Evolutionary conservation across 371 early-diverging fungal species (phyloP).

Genomic region (Rhizopus arrhizus): DNA sequence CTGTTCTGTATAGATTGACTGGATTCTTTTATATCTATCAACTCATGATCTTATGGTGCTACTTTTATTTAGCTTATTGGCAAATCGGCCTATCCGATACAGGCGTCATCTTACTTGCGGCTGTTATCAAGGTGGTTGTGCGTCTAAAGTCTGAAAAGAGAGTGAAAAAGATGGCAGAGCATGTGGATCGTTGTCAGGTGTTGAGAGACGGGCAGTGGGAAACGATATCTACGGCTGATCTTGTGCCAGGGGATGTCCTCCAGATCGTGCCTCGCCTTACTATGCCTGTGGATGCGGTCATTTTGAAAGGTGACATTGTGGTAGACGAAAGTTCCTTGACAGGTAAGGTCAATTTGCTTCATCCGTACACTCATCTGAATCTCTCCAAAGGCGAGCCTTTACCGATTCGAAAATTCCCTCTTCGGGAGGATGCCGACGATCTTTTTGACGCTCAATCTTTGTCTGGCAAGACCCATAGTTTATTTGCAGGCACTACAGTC

Average conservation of each 20-base stretch:
- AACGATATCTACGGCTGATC: constrained; percentile 42
- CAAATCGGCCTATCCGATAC: constrained; percentile 72
- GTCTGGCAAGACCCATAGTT: constrained; percentile 31
- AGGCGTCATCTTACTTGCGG: constrained; percentile 64
- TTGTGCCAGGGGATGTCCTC: constrained; percentile 74
- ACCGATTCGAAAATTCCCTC: constrained; percentile 55
- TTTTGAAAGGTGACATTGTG: constrained; percentile 66
- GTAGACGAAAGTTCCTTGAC: constrained; percentile 73
- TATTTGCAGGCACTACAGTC: constrained; percentile 48
- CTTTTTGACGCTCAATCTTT: constrained; percentile 19
- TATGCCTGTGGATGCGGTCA: constrained; percentile 66
- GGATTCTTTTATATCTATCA: constrained; percentile 81
- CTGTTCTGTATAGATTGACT: constrained; percentile 38
- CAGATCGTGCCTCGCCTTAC: constrained; percentile 40
- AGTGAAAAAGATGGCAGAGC: constrained; percentile 64
- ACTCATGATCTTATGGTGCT: constrained; percentile 67
- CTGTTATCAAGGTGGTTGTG: constrained; percentile 64
- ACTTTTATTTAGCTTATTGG: constrained; percentile 71
- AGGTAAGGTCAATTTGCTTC: constrained; percentile 9
- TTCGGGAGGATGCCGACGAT: constrained; percentile 13
- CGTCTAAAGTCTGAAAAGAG: constrained; percentile 59
- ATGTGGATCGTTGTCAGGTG: constrained; percentile 44
- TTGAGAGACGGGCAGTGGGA: constrained; percentile 58
- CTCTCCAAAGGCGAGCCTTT: constrained; percentile 43
- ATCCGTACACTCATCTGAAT: neutral